These are phyloP conservation scores for Colletotrichum cordylinicola DNA, from an alignment of 2,329 filamentous ascomycete genomes.

Conservation along the genomic window DNA sequence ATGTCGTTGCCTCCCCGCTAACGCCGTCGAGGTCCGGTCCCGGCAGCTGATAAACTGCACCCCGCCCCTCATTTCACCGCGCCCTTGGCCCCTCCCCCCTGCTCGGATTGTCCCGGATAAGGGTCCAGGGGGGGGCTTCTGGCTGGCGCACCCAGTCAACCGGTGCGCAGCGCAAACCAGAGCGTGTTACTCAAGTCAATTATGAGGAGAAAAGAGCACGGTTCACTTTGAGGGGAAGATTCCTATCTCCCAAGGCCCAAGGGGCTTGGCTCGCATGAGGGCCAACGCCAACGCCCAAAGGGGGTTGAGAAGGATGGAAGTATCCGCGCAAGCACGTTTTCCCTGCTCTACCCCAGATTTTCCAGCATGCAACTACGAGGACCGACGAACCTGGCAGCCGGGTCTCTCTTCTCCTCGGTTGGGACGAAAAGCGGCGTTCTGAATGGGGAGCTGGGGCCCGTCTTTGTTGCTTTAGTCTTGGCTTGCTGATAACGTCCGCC, in stretches of 20 bases:
- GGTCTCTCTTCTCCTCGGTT: neutral
- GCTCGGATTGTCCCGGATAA: conserved; percentile 10
- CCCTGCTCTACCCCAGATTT: neutral
- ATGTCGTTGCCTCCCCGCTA: neutral
- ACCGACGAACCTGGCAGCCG: neutral
- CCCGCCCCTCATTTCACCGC: neutral
- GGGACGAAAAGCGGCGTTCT: neutral
- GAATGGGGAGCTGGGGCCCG: neutral
- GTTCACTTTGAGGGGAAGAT: neutral
- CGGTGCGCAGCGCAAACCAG: neutral
- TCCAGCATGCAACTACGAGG: neutral
- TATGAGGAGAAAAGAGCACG: neutral
- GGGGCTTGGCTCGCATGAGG: neutral
- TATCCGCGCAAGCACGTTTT: neutral
- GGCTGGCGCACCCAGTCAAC: neutral
- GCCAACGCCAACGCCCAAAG: neutral
- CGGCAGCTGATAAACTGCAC: neutral
- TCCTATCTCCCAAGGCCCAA: neutral
- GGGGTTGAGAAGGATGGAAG: neutral
- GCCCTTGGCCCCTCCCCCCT: neutral
- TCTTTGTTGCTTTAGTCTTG: neutral
- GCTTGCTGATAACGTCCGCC: neutral
- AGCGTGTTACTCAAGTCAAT: neutral
- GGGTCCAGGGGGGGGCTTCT: neutral
- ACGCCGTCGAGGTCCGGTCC: conserved; percentile 2